A percentile compares a stretch with the other conserved stretches of the same genome.
Conservation (phyloP, 148 eudicot genomes). For the Rhododendron vialii region DNA sequence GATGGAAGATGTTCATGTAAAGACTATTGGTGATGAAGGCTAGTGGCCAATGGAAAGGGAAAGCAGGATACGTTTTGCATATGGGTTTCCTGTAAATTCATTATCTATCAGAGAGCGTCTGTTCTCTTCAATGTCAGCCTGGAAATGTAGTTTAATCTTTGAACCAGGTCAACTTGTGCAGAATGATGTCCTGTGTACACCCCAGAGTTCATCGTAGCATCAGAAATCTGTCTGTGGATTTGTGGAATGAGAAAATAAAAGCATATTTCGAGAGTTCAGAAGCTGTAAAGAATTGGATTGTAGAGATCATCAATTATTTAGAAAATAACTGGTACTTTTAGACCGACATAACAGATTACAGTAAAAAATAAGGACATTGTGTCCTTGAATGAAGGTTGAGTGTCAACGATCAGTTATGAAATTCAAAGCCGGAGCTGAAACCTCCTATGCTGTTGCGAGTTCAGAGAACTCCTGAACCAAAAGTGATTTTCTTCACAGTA, state of each 20-base stretch:
- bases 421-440: conserved; percentile 6
- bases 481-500: neutral
- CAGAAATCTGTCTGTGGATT: neutral
- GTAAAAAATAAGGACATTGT: neutral
- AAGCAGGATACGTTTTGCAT: conserved; percentile 27
- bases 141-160: neutral
- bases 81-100: conserved; percentile 7
- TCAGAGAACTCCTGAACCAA: neutral
- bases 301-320: neutral
- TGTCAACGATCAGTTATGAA: neutral
- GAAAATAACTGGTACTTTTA: neutral
- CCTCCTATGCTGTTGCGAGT: neutral
- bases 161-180: neutral
- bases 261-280: neutral
- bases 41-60: neutral
- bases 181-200: neutral
- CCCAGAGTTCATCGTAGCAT: neutral
- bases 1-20: conserved; percentile 55
- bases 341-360: neutral
- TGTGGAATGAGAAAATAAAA: neutral
- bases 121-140: neutral
- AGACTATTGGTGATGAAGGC: conserved; percentile 45
- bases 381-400: neutral
- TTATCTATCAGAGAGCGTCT: neutral
- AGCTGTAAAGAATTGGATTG: neutral